These are phyloP conservation scores for Tetracladium setigerum DNA, from an alignment of 495 filamentous ascomycete genomes.

Conservation along the genomic window DNA sequence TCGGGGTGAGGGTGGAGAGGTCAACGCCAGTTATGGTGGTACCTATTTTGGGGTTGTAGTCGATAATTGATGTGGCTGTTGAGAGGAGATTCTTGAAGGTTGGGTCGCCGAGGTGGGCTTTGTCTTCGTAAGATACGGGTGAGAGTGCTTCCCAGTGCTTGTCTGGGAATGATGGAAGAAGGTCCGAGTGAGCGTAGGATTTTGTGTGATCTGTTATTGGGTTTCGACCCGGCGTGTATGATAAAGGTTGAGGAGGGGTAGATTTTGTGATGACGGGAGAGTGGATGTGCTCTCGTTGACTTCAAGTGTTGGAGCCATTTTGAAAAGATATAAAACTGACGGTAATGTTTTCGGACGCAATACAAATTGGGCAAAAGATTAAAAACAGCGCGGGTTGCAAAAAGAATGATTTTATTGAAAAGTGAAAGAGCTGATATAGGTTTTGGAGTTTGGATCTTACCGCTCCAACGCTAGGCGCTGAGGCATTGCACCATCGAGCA, in stretches of 20 bases:
- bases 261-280: background rate
- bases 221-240: conserved; percentile 10
- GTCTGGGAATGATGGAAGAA: conserved; percentile 49
- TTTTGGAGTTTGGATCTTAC: too few relatives aligned
- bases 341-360: background rate
- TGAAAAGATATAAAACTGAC: background rate
- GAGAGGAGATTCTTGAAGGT: conserved; percentile 43
- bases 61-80: conserved; percentile 23
- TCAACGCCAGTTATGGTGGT: conserved; percentile 66
- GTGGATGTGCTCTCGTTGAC: background rate
- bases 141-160: conserved; percentile 46
- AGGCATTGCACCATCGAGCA: too few relatives aligned
- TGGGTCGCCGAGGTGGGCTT: conserved; percentile 46
- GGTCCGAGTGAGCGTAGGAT: conserved; percentile 45
- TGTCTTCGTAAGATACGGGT: conserved; percentile 46
- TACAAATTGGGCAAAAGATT: too few relatives aligned
- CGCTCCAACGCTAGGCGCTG: too few relatives aligned
- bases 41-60: conserved; percentile 54
- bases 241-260: background rate
- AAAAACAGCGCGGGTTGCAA: too few relatives aligned
- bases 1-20: conserved; percentile 57
- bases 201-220: conserved; percentile 34
- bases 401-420: too few relatives aligned
- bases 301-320: conserved; percentile 16
- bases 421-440: too few relatives aligned